phyloP scores from a whole-genome alignment of 2,329 filamentous ascomycete species.

The Penicillium hordei region DNA sequence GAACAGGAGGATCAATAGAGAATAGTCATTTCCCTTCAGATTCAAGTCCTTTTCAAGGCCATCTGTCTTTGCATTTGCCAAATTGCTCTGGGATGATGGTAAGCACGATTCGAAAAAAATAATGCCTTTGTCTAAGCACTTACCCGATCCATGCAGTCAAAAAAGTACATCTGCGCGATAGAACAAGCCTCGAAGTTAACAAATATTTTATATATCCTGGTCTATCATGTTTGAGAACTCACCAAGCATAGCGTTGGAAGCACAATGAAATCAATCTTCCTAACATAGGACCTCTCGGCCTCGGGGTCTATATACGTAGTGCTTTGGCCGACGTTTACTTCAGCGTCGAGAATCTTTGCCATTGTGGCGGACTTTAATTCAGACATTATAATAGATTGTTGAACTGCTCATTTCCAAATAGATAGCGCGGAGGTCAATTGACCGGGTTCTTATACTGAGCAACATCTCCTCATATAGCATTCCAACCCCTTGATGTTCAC shows the following conservation, averaged over 20 bases:
- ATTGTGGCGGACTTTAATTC: neutral
- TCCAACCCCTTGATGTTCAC: neutral
- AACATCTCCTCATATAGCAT: neutral
- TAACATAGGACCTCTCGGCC: constrained; percentile 38
- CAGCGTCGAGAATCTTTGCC: neutral
- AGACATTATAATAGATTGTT: neutral
- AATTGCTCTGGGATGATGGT: constrained; percentile 40
- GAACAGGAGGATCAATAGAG: constrained; percentile 47
- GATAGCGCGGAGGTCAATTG: neutral
- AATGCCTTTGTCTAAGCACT: neutral
- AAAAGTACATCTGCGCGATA: constrained; percentile 39
- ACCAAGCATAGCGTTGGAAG: constrained; percentile 47
- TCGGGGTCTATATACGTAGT: constrained; percentile 31
- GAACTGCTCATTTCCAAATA: neutral
- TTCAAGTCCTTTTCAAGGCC: constrained; percentile 45
- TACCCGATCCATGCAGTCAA: constrained; percentile 36
- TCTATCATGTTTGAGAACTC: neutral
- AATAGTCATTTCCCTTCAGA: constrained; percentile 39
- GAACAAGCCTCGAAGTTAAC: neutral
- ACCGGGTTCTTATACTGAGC: neutral
- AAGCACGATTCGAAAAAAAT: constrained; percentile 11
- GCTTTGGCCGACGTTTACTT: constrained; percentile 12
- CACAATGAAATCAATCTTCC: constrained; percentile 47
- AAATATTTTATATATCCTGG: no score
- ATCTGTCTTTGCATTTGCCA: constrained; percentile 50